Evolutionary conservation across 2,329 filamentous ascomycete species (phyloP).

Genomic region (Rhinocladiella similis): DNA sequence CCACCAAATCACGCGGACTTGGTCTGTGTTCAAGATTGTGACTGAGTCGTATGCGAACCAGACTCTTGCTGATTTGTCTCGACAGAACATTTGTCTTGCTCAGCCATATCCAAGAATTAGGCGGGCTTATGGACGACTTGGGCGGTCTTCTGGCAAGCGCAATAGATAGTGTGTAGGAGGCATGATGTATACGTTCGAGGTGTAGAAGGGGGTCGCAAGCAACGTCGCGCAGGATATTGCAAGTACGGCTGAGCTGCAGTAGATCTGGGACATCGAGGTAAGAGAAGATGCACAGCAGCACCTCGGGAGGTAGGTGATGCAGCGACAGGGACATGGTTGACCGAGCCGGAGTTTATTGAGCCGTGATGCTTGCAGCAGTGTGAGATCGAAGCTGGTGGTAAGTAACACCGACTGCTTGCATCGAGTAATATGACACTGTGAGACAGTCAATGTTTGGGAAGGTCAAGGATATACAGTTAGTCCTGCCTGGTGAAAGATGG

Average conservation of each 20-base stretch:
- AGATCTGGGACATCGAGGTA: conserved; percentile 50
- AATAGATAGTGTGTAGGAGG: conserved; percentile 55
- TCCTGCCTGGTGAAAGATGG: neutral
- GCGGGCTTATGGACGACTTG: conserved; percentile 62
- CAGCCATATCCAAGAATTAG: conserved; percentile 65
- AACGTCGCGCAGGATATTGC: conserved; percentile 61
- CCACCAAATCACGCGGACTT: conserved; percentile 60
- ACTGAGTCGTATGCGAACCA: conserved; percentile 66
- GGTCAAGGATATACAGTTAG: neutral
- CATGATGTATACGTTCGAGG: conserved; percentile 59
- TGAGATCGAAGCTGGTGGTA: neutral
- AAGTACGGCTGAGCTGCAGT: conserved; percentile 47
- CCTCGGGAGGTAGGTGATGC: conserved; percentile 42
- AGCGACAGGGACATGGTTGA: conserved; percentile 14
- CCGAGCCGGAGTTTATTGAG: neutral
- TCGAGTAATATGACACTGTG: neutral
- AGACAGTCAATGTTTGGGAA: neutral
- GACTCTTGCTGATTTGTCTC: conserved; percentile 61
- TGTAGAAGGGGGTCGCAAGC: conserved; percentile 68
- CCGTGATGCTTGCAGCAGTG: neutral
- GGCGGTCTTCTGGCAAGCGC: conserved; percentile 59
- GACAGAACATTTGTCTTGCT: conserved; percentile 67
- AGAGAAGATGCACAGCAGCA: conserved; percentile 46
- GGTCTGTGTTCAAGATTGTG: conserved; percentile 62
- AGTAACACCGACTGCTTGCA: neutral